Evolutionary conservation across 169 alveolate species (phyloP), one percentile per base, ranked within the genome.

Genomic region (Cryptosporidium ubiquitum): DNA sequence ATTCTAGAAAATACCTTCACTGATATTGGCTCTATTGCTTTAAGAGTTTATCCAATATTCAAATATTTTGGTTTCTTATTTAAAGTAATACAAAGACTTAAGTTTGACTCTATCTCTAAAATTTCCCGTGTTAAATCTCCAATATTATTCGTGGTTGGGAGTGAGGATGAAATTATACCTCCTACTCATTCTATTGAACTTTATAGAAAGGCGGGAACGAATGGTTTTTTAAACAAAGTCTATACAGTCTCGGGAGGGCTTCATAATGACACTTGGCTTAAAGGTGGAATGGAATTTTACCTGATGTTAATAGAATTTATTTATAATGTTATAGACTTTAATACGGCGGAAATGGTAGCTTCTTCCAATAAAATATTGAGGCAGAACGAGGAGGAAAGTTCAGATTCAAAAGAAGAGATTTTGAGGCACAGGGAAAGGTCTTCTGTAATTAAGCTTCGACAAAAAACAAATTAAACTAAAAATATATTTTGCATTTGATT

Each of bases 1-100:
- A 91, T 91, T 29, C 14, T 91, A 6, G 93, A 91, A 39, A 91
- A 91, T 52, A 91, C 92, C 9, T 91, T 91, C 60, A 91, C 85
- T 16, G 12, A 60, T 44, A 49, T 84, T 20, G 5, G n/a, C 29
- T 52, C 69, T 6, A 5, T 57, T 40, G 44, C 68, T 40, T 55
- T 74, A 0, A 52, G 71, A 68, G 33, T 40, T 29, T 64, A 66
- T 33, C 68, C 60, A 20, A 55, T 84, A 18, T 68, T 51, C 16
- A 39, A n/a, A 0, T 69, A 44, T 33, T 29, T 42, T 44, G 55
- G 55, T 14, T 47, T 73, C 23, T n/a, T 73, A 4, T 16, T 64
- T 52, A 31, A 86, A 31, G 37, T 31, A 61, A 70, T 69, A 2
- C 85, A 69, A 14, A 31, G 47, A 55, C 57, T 74, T 4, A 51